Base-by-base conservation (phyloP, 2,329 filamentous ascomycete species). In the Sarocladium strictum region DNA sequence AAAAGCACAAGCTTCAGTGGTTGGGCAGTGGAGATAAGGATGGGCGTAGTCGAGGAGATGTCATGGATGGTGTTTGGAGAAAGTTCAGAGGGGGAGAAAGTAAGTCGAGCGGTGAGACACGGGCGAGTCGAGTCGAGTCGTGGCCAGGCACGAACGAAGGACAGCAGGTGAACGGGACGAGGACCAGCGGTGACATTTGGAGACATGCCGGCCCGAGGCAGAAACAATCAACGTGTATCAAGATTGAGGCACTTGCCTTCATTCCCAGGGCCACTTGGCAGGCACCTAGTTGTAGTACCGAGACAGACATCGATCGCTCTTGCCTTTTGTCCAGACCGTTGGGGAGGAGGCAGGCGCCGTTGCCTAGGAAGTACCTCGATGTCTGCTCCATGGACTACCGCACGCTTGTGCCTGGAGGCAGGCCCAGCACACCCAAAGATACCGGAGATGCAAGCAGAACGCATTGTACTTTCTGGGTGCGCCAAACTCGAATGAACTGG, bases 31-130 rank as follows among this genome's bases (percentile, higher is more conserved):
- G 43, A 35, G 29, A 49, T 43, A 52, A 52, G 49, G 29, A 52
- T 38, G 23, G 24, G 12, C 14, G 32, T 29, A 45, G 50, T 29
- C 17, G 40, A 54, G 33, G 38, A 24, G 47, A 50, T 33, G 27
- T 23, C 38, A 40, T 38, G 53, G 32, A 19, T 37, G 49, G 24
- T 52, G 24, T 24, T 21, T 15, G 12, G 29, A 51, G 26, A 33
- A 49, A 56, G 56, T n/a, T n/a, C n/a, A n/a, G n/a, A n/a, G 47
- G 56, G 32, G 54, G 38, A 47, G 38, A 51, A 52, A 51, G 49
- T 23, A 38, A 53, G 43, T 40, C 47, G 35, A 53, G 47, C 47
- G 43, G 54, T 57, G 51, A 57, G 47, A 53, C 47, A 54, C 53
- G 47, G 51, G 21, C 41, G 23, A 45, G 40, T 9, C 14, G 26